Base-by-base conservation (phyloP, 2,329 filamentous ascomycete species). In the Atkinsonella texensis region DNA sequence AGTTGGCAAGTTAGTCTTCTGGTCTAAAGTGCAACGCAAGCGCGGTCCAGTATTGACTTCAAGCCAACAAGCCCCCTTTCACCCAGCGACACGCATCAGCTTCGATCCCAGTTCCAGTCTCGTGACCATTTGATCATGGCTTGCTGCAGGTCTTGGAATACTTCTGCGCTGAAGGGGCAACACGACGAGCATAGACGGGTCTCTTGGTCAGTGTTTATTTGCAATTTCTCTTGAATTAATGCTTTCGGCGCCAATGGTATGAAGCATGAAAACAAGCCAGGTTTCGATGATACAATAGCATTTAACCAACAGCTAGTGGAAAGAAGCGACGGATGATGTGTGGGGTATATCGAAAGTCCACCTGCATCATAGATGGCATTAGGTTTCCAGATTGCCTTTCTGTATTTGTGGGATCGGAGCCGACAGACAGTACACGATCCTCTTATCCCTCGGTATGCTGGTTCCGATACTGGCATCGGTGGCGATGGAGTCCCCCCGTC, bases 321-420 rank as follows among this genome's bases (percentile, higher is more conserved):
- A 15, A 38, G 10, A 38, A 38, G 35, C 35, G 35, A 38, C 12
- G 35, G 35, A 12, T 38, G 8, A 15, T 38, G 35, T 38, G 11
- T 38, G 35, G 28, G 28, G 35, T 38, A 12, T 15, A 38, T 18
- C n/a, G 46, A 18, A 46, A 38, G 28, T 38, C 17, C 40, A 42
- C 46, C 11, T 20, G 32, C n/a, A 47, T 35, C 32, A n/a, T 31
- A 12, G 23, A 20, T 15, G 20, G 38, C 9, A 15, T 11, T 35
- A 42, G 23, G 35, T 49, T 49, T 49, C 15, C n/a, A 18, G 35
- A 49, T 49, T 49, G 20, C 18, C 47, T 49, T 42, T 40, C 12
- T 32, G 43, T 20, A n/a, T 42, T 40, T 32, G 43, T 12, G n/a
- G 47, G 18, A 35, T 15, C n/a, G 31, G 31, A 17, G 32, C 17